Percentiles rank a stretch among this genome's conserved stretches.
These are phyloP conservation scores for Cytospora piceae DNA, from an alignment of 2,329 filamentous ascomycete genomes.

Conservation along the genomic window DNA sequence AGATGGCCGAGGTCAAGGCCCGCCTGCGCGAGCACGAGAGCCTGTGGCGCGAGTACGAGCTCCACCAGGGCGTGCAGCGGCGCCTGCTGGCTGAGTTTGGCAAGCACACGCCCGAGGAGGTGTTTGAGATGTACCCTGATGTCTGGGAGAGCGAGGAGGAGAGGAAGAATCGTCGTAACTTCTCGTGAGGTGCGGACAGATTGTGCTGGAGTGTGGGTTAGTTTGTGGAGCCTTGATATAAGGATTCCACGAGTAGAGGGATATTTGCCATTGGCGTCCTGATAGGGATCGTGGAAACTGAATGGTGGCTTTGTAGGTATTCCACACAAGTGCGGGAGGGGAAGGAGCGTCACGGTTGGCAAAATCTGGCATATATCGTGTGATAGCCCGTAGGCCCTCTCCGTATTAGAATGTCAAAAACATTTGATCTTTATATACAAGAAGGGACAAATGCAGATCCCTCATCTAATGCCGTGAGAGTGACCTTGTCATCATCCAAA, in stretches of 20 bases:
- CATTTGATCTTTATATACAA: slow-evolving; percentile 26
- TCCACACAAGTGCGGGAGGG: background rate
- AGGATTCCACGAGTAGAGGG: background rate
- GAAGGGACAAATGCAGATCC: slow-evolving; percentile 21
- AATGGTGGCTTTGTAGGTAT: background rate
- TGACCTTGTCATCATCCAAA: slow-evolving; percentile 23
- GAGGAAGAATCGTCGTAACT: slow-evolving; percentile 27
- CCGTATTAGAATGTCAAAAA: background rate
- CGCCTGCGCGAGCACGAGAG: slow-evolving; percentile 14
- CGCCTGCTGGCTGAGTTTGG: slow-evolving; percentile 21
- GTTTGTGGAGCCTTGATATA: background rate
- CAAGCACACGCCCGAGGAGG: slow-evolving; percentile 23
- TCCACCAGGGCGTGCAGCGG: background rate
- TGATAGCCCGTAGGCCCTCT: background rate
- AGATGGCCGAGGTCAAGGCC: slow-evolving; percentile 25
- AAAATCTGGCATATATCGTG: background rate
- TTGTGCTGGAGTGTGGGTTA: background rate
- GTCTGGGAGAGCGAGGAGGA: slow-evolving; percentile 23
- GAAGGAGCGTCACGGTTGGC: background rate
- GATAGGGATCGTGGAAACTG: background rate
- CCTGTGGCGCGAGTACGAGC: slow-evolving; percentile 14
- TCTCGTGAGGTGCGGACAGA: slow-evolving; percentile 14
- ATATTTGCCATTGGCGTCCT: background rate
- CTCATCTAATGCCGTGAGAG: slow-evolving; percentile 20
- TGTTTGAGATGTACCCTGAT: slow-evolving; percentile 26